These are phyloP conservation scores for Centella asiatica DNA, from an alignment of 129 eudicot species.

Conservation along the genomic window DNA sequence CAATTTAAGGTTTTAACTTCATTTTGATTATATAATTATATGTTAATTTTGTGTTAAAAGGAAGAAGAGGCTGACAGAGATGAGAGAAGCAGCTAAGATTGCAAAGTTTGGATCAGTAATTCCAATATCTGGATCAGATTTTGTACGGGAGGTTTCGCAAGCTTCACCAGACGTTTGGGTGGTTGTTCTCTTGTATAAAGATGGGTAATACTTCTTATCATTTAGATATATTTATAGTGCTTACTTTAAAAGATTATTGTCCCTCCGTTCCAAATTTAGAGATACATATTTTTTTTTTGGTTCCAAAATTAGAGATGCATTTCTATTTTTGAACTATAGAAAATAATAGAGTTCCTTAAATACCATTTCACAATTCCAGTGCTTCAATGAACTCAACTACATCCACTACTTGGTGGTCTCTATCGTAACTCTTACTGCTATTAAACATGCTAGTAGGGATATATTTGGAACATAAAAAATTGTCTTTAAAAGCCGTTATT, in stretches of 20 bases:
- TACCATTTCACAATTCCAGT: too few species aligned
- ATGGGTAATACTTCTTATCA: slow-evolving; percentile 45
- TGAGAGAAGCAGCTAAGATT: slow-evolving; percentile 67
- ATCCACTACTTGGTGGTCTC: too few species aligned
- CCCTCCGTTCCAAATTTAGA: too few species aligned
- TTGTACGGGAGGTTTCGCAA: slow-evolving; percentile 92
- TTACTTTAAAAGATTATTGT: not conserved
- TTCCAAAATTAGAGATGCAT: too few species aligned
- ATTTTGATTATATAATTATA: not conserved
- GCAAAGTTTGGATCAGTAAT: slow-evolving; percentile 77
- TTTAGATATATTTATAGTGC: not conserved
- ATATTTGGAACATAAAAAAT: too few species aligned
- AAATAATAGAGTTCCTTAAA: too few species aligned
- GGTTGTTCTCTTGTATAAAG: slow-evolving; percentile 73
- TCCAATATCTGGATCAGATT: slow-evolving; percentile 94
- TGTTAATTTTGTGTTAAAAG: slow-evolving; percentile 22
- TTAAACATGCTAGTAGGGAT: too few species aligned
- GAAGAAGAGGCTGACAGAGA: slow-evolving; percentile 88
- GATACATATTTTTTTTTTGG: too few species aligned
- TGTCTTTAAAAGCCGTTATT: too few species aligned
- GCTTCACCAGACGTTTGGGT: slow-evolving; percentile 95
- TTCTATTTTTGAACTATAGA: too few species aligned
- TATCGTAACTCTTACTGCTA: too few species aligned
- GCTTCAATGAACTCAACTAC: too few species aligned
- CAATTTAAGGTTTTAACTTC: not conserved